Evolutionary conservation across 768 basidiomycete genomes (phyloP).

Genomic region (Botryobasidium botryosum): DNA sequence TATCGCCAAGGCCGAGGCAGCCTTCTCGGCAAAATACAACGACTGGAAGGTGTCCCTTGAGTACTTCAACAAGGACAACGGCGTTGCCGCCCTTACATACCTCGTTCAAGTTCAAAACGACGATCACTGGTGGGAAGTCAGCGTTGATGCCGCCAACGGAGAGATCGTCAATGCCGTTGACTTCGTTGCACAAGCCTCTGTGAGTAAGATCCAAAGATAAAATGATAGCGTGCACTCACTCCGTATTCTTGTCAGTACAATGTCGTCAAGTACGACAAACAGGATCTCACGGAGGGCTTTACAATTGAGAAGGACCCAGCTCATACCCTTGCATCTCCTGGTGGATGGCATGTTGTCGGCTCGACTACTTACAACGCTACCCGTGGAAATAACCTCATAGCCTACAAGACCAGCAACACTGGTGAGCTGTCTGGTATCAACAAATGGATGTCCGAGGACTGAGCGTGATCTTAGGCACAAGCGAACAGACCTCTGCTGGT

Average conservation of each 20-base stretch:
- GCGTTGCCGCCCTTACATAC: background rate
- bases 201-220: background rate
- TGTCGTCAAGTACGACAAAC: background rate
- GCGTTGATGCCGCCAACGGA: too few species aligned
- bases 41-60: background rate
- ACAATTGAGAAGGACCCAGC: constrained; percentile 3
- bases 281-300: background rate
- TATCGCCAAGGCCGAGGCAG: too few species aligned
- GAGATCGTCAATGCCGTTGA: constrained; percentile 1
- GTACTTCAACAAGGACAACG: constrained; percentile 1
- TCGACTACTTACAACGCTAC: background rate
- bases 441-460: too few species aligned
- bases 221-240: too few species aligned
- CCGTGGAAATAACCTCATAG: constrained; percentile 25
- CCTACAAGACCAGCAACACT: constrained; percentile 19
- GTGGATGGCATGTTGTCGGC: background rate
- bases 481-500: constrained; percentile 5
- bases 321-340: background rate
- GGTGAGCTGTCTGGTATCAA: too few species aligned
- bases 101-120: too few species aligned
- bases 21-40: constrained; percentile 1
- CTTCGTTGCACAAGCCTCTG: background rate
- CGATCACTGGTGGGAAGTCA: too few species aligned
- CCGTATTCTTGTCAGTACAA: too few species aligned
- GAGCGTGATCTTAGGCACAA: too few species aligned